A percentile compares a stretch with the other conserved stretches of the same genome.
Evolutionary conservation across 1,284 basidiomycete species (phyloP).

Genomic region (Puccinia horiana): DNA sequence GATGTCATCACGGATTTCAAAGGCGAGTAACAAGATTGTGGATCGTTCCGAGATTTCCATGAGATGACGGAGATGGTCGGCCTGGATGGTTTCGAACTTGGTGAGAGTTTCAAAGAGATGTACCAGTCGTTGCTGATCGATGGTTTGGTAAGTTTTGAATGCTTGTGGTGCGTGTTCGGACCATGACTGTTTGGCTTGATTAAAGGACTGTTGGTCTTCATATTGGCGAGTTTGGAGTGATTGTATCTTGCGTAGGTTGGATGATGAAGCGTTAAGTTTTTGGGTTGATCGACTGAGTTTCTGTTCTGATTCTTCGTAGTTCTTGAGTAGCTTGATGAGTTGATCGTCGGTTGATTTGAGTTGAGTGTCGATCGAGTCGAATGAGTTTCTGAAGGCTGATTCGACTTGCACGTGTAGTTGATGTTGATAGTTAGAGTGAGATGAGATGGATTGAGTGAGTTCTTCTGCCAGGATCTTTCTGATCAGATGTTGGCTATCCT

Average conservation of each 20-base stretch:
- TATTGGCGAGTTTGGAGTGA: constrained; percentile 8
- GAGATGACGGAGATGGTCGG: constrained; percentile 12
- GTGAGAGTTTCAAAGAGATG: constrained; percentile 28
- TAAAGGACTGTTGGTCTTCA: constrained; percentile 28
- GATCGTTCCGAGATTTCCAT: constrained; percentile 22
- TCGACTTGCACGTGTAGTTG: constrained; percentile 9
- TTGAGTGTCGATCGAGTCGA: background rate
- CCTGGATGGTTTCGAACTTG: constrained; percentile 31
- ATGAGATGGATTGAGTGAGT: constrained; percentile 3
- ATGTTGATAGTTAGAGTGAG: constrained; percentile 10
- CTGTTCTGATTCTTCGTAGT: constrained; percentile 25
- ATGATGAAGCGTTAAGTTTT: background rate
- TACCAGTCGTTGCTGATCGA: constrained; percentile 12
- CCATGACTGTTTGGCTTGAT: constrained; percentile 35
- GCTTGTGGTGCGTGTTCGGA: background rate
- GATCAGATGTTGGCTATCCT: background rate
- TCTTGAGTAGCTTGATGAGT: background rate
- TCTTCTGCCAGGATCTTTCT: constrained; percentile 9
- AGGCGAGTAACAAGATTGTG: background rate
- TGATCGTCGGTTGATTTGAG: constrained; percentile 20
- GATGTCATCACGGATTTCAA: constrained; percentile 23
- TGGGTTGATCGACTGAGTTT: constrained; percentile 7
- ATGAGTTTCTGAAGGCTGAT: background rate
- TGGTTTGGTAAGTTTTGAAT: constrained; percentile 6
- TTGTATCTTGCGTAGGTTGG: constrained; percentile 23